phyloP scores from a whole-genome alignment of 805 yeast genomes.

The Wickerhamiella sergipiensis region DNA sequence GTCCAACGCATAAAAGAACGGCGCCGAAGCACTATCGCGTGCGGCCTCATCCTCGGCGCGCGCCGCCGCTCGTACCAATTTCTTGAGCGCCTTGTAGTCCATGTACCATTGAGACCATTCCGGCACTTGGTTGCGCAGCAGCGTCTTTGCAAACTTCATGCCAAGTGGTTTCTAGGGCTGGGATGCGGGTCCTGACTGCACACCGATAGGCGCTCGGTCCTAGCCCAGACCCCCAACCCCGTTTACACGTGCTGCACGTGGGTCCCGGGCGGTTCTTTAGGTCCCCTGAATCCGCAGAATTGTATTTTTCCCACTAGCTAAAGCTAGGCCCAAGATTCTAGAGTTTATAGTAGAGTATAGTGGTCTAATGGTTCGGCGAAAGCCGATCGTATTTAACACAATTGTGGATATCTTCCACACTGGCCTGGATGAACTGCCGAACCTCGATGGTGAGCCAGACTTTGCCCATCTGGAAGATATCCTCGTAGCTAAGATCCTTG shows the following conservation, averaged over 20 bases:
- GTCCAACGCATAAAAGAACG: conserved; percentile 65
- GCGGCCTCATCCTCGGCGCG: conserved; percentile 20
- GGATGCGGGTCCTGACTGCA: too few relatives aligned
- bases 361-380: conserved; percentile 36
- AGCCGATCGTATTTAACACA: conserved; percentile 51
- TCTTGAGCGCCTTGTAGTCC: conserved; percentile 75
- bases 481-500: conserved; percentile 30
- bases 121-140: conserved; percentile 77
- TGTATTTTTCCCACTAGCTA: too few relatives aligned
- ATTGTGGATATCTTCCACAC: conserved; percentile 51
- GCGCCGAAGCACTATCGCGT: conserved; percentile 6
- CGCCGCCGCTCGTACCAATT: conserved; percentile 55
- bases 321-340: too few relatives aligned
- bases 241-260: too few relatives aligned
- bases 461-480: conserved; percentile 67
- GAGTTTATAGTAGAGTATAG: background rate
- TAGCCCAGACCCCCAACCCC: too few relatives aligned
- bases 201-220: too few relatives aligned
- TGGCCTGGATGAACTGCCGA: conserved; percentile 70
- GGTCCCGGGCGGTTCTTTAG: too few relatives aligned
- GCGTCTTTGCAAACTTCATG: conserved; percentile 24
- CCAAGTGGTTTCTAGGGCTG: background rate
- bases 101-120: conserved; percentile 79
- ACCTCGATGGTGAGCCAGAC: conserved; percentile 87
- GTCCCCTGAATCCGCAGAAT: too few relatives aligned